Evolutionary conservation across 2,329 filamentous ascomycete species (phyloP).

Genomic region (Fusarium nygamai): DNA sequence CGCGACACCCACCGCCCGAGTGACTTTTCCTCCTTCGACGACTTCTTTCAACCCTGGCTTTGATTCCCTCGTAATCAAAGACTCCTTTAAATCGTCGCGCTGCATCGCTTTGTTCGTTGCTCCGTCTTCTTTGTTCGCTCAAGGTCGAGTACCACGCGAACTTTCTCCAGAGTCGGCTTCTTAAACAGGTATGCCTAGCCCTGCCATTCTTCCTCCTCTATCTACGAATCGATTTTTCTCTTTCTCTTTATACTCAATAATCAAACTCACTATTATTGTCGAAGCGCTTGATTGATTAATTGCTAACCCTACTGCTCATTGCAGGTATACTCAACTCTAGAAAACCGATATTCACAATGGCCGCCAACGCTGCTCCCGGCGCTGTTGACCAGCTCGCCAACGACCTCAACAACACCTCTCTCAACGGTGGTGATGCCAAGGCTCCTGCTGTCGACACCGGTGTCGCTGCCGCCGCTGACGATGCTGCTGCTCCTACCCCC

Average conservation of each 20-base stretch:
- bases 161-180: slow-evolving; percentile 35
- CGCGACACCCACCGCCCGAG: slow-evolving; percentile 46
- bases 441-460: slow-evolving; percentile 80
- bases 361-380: slow-evolving; percentile 65
- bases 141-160: slow-evolving; percentile 42
- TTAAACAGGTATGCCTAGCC: slow-evolving; percentile 32
- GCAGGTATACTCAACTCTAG: slow-evolving; percentile 32
- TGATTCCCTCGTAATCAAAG: slow-evolving; percentile 43
- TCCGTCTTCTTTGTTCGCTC: slow-evolving; percentile 44
- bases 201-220: slow-evolving; percentile 15
- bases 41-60: slow-evolving; percentile 27
- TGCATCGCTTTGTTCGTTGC: slow-evolving; percentile 46
- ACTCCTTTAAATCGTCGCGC: slow-evolving; percentile 34
- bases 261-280: background rate
- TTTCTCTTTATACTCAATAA: background rate
- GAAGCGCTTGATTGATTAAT: slow-evolving; percentile 16
- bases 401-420: slow-evolving; percentile 77
- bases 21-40: slow-evolving; percentile 32
- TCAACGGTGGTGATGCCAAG: slow-evolving; percentile 74
- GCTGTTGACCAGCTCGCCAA: slow-evolving; percentile 83
- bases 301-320: slow-evolving; percentile 25
- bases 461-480: slow-evolving; percentile 63
- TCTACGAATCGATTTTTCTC: slow-evolving; percentile 7
- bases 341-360: slow-evolving; percentile 60
- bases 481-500: slow-evolving; percentile 75